Base-by-base conservation (phyloP, 2,329 filamentous ascomycete genomes). In the Aspergillus candidus region DNA sequence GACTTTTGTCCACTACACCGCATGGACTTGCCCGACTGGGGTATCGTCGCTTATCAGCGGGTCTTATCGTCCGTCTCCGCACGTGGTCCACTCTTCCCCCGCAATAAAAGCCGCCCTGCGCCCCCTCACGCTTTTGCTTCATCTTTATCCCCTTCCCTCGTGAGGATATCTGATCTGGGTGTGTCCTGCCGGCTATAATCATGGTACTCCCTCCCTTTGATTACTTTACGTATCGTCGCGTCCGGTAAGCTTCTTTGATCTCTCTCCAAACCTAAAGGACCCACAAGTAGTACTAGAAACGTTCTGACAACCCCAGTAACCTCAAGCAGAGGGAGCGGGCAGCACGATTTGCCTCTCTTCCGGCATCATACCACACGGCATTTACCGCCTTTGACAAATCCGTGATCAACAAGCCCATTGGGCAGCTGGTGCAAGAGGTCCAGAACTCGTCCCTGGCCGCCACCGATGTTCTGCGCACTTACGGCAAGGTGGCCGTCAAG, bases 401-500 rank as follows among this genome's bases (percentile, higher is more conserved):
- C 3, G 83, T 88, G 42, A 73, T 95, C 44, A 72, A 81, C 47
- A 82, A 79, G 48, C 80, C 88, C 11, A 93, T 96, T 48, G 80
- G 84, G 52, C 75, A 85, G 45, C 79, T 95, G 3, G 89, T 95
- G 5, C 69, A 82, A 49, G 79, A 84, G 69, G 85, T 95, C 3
- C 87, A 91, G 29, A 76, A 79, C n/a, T 77, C 82, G 35, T 68
- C 73, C 41, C 72, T 81, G 38, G 75, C 77, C 11, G 83, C 90
- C 0, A 63, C 83, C 17, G 82, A 88, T 49, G 78, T 96, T 37
- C 79, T 96, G n/a, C 80, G 75, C 47, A 82, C 88, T 10, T 97
- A 96, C 63, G 86, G 86, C 58, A 95, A 94, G 66, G 83, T 91
- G 14, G 86, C 90, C 0, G 63, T 94, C 41, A 84, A 82, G 59